Percentiles rank a stretch among this genome's conserved stretches.
Conservation (phyloP, 192 early-diverging fungal genomes). For the Umbelopsis sp. region DNA sequence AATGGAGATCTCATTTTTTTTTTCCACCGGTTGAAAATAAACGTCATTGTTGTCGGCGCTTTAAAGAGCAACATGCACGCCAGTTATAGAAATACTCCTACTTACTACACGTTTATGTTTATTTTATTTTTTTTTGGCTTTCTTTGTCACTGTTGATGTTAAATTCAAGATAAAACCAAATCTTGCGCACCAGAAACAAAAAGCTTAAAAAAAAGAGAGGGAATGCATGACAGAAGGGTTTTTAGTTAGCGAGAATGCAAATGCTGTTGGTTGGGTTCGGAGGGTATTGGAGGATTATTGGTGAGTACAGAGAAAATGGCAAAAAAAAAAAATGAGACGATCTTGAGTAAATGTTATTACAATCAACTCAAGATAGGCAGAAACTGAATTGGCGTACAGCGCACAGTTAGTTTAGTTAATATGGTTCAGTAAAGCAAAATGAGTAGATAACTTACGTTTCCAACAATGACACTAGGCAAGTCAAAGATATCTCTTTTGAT, state of each 20-base stretch:
- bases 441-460: slow-evolving; percentile 55
- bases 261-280: neutral
- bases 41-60: slow-evolving; percentile 14
- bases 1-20: neutral
- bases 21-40: neutral
- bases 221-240: neutral
- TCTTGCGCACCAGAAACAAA: no score
- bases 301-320: neutral
- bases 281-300: slow-evolving; percentile 11
- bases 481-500: slow-evolving; percentile 98
- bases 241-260: neutral
- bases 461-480: slow-evolving; percentile 84
- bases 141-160: no score
- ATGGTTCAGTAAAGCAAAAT: neutral
- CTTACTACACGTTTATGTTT: no score
- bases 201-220: neutral
- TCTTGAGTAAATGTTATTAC: neutral
- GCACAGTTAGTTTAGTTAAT: neutral
- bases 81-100: neutral
- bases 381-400: neutral
- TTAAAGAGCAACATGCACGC: neutral
- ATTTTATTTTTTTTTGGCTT: no score
- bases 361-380: slow-evolving; percentile 13
- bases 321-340: neutral
- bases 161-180: no score